Base-by-base conservation (phyloP, 179 eudicot species). In the Silene coronaria region DNA sequence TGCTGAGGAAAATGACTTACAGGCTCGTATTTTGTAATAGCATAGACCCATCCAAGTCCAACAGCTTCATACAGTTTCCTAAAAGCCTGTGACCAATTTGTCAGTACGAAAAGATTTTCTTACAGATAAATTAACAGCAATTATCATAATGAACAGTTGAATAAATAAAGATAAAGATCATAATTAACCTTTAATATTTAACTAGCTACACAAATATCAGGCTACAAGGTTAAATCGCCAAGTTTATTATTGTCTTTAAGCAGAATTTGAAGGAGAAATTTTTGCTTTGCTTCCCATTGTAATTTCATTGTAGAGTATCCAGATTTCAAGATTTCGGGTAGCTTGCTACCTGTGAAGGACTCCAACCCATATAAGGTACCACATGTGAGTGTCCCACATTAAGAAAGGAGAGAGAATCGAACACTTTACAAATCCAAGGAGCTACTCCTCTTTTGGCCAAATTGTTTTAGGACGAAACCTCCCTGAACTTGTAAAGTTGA, bases 1-100 rank as follows among this genome's bases (percentile, higher is more conserved):
- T 57, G 74, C 62, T 16, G 67, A 78, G 61, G 77, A 74, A 48
- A 62, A 76, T 17, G 67, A 78, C 88, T 89, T 80, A 91, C 98
- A 67, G 96, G 98, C 77, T 94, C 88, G 53, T 88, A 94, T 87
- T 89, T 94, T 21, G 98, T 90, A 68, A 94, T 84, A 26, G 97
- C 96, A 76, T 94, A 94, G 58, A 94, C 87, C 97, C 98, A 94
- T 85, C 98, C 98, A 48, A 94, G 84, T 68, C 86, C 98, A 84
- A 94, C 97, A 71, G 90, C 97, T 86, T 94, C 98, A 60, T 94
- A 92, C 48, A 94, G 83, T 83, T 78, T 90, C 82, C 98, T 84
- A 75, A 94, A 94, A 71, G 94, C 98, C 97, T 91, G 80, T 81
- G 83, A 51, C 60, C 14, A 64, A 36, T 67, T 62, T 51, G 66